Base-by-base conservation (phyloP, 2,329 filamentous ascomycete genomes). In the Blastomyces parvus region DNA sequence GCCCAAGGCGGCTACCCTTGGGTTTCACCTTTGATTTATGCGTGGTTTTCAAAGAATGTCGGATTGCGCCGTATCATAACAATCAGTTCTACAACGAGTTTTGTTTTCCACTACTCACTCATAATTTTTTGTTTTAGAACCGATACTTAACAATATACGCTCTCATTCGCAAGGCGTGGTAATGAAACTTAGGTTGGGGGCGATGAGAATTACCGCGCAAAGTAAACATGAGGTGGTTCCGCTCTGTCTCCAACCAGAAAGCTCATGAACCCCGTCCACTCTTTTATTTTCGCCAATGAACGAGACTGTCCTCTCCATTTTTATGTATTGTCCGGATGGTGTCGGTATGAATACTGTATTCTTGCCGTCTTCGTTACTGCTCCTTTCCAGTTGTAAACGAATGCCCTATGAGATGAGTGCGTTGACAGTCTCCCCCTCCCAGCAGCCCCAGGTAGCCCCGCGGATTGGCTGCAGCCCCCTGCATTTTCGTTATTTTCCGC, bases 241-340 rank as follows among this genome's bases (percentile, higher is more conserved):
- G 36, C 44, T 6, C n/a, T 25, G 14, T 38, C 14, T 61, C 59
- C 59, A 61, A 61, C 59, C 59, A 61, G 46, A 53, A 40, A 25
- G 8, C 13, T 46, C 19, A 40, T 14, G 13, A 36, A 11, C n/a
- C n/a, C 30, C n/a, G 50, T 52, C n/a, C 48, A 46, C n/a, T 61
- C 8, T 52, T 60, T 61, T 52, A 25, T 22, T 27, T 61, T 52
- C 33, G 27, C 59, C 59, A 61, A 52, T 61, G 36, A 6, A 7
- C 19, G 27, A 22, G 27, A 11, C 9, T 14, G 30, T 30, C 13
- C 27, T 53, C 40, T 53, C 33, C 22, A 22, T 53, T 53, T 61
- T 40, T 33, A 13, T 36, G 36, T 36, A 36, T 42, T 53, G 25
- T 58, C 19, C 13, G 13, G 22, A 44, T 22, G 40, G 40, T 22